These are phyloP conservation scores for Aspergillus sp. DNA, from an alignment of 2,329 filamentous ascomycete genomes.

Conservation along the genomic window DNA sequence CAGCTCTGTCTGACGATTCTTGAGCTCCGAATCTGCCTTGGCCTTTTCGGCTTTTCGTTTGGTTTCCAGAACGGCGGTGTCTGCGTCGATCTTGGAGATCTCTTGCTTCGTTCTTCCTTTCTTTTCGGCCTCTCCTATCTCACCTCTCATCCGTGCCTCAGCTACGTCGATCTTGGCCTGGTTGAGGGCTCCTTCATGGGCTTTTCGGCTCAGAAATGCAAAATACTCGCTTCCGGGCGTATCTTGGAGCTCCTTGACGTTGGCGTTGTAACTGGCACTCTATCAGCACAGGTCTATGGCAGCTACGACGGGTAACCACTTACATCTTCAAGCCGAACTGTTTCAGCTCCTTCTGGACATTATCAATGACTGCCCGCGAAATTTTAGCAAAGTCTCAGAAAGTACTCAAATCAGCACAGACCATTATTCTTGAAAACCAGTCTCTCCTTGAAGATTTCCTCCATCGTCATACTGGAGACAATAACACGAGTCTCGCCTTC, in stretches of 20 bases:
- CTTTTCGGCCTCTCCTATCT: constrained; percentile 66
- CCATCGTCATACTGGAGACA: constrained; percentile 88
- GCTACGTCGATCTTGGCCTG: constrained; percentile 67
- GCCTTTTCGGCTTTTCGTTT: constrained; percentile 81
- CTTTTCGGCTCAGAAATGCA: constrained; percentile 75
- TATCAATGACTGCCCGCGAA: constrained; percentile 57
- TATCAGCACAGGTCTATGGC: constrained; percentile 1
- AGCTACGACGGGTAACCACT: constrained; percentile 5
- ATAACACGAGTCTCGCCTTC: constrained; percentile 83
- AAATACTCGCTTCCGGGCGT: constrained; percentile 82
- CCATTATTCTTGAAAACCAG: constrained; percentile 73
- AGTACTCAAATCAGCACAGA: constrained; percentile 24
- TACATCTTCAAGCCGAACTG: constrained; percentile 77
- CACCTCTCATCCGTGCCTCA: constrained; percentile 62
- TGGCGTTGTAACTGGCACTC: constrained; percentile 60
- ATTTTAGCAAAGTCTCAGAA: background rate
- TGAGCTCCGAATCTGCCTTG: constrained; percentile 71
- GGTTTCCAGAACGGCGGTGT: constrained; percentile 81
- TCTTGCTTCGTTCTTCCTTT: constrained; percentile 79
- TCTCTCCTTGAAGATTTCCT: constrained; percentile 78
- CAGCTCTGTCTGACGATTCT: constrained; percentile 70
- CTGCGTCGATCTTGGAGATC: constrained; percentile 83
- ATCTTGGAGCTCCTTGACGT: constrained; percentile 85
- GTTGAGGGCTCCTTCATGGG: constrained; percentile 80
- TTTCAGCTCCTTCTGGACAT: constrained; percentile 75